phyloP scores from a whole-genome alignment of 169 alveolate species.

The Theileria parva region DNA sequence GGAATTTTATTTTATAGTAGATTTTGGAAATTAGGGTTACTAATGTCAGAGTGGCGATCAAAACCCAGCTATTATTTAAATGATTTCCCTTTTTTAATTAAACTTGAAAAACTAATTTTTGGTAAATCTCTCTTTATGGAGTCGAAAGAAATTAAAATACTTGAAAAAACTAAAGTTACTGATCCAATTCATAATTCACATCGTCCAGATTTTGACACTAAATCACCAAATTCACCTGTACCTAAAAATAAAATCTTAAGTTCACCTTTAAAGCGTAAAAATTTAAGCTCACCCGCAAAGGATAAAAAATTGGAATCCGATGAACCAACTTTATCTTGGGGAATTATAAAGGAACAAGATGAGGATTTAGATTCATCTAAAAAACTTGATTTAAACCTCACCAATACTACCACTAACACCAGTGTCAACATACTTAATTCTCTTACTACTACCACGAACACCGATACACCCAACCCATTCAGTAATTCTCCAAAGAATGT shows the following conservation, averaged over 20 bases:
- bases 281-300: not conserved
- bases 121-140: not conserved
- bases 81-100: not conserved
- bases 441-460: too few relatives aligned
- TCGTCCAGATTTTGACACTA: not conserved
- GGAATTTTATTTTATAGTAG: constrained; percentile 39
- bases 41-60: constrained; percentile 24
- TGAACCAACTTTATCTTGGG: not conserved
- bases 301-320: too few relatives aligned
- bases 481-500: not conserved
- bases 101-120: constrained; percentile 3
- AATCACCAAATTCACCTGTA: too few relatives aligned
- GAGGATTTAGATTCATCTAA: too few relatives aligned
- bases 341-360: not conserved
- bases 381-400: not conserved
- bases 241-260: too few relatives aligned
- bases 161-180: not conserved
- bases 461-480: too few relatives aligned
- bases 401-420: not conserved
- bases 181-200: not conserved
- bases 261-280: too few relatives aligned
- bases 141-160: not conserved
- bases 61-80: constrained; percentile 12
- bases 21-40: constrained; percentile 32
- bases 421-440: too few relatives aligned